These are phyloP conservation scores for Cercospora berteroae DNA, from an alignment of 2,329 filamentous ascomycete species.

Conservation along the genomic window DNA sequence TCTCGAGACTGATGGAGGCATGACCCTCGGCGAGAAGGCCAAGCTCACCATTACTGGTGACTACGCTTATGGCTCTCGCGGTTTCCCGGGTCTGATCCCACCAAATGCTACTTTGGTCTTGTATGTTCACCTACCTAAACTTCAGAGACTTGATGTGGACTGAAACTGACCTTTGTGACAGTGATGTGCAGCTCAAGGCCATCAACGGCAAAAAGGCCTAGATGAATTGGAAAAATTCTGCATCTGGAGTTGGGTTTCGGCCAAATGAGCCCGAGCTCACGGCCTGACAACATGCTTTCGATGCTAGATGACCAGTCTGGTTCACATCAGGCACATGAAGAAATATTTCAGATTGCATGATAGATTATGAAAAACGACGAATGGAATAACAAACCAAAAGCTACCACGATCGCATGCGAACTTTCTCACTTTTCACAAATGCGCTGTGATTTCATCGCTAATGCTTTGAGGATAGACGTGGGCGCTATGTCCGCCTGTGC, in stretches of 20 bases:
- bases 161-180: constrained; percentile 35
- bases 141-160: background rate
- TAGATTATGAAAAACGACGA: background rate
- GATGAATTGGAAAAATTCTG: background rate
- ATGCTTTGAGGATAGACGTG: background rate
- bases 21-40: constrained; percentile 89
- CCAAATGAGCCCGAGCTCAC: background rate
- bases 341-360: background rate
- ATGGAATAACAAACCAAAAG: background rate
- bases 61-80: constrained; percentile 63
- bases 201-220: constrained; percentile 51
- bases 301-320: background rate
- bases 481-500: background rate
- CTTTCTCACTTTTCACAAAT: background rate
- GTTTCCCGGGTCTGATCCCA: constrained; percentile 77
- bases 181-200: constrained; percentile 67
- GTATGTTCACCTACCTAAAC: constrained; percentile 57
- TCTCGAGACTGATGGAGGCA: constrained; percentile 51
- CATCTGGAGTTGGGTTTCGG: background rate
- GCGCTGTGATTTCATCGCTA: background rate
- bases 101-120: constrained; percentile 74
- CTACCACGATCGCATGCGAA: background rate
- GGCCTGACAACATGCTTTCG: background rate
- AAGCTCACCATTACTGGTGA: constrained; percentile 75
- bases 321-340: background rate